Conservation (phyloP, 768 basidiomycete species). For the Tricholoma sp. region DNA sequence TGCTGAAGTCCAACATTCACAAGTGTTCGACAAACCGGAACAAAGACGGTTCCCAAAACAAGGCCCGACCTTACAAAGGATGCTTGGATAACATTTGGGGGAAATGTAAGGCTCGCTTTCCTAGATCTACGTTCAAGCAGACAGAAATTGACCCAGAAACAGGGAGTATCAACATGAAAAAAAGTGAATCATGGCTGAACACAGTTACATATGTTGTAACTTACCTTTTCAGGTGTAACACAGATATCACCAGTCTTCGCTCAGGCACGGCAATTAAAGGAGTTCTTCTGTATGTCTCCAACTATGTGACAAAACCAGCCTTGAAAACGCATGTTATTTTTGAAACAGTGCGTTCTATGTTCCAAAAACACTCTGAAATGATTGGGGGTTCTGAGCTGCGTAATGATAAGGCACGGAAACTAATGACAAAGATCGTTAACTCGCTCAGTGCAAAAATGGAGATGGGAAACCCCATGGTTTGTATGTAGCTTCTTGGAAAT, state of each 20-base stretch:
- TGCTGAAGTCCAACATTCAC: constrained; percentile 26
- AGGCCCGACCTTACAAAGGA: constrained; percentile 6
- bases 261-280: constrained; percentile 27
- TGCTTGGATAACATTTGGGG: constrained; percentile 24
- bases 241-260: constrained; percentile 31
- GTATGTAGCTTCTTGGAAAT: constrained; percentile 27
- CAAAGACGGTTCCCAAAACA: constrained; percentile 7
- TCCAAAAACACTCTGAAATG: constrained; percentile 19
- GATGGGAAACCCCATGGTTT: constrained; percentile 33
- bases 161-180: constrained; percentile 26
- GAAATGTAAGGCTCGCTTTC: constrained; percentile 31
- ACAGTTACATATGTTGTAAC: constrained; percentile 21
- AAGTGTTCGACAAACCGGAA: constrained; percentile 13
- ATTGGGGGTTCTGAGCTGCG: constrained; percentile 6
- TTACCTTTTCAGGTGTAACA: constrained; percentile 32
- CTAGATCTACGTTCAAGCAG: constrained; percentile 15
- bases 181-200: constrained; percentile 33
- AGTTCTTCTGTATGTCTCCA: constrained; percentile 27
- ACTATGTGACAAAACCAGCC: constrained; percentile 37
- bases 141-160: constrained; percentile 21
- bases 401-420: constrained; percentile 6
- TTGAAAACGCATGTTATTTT: constrained; percentile 36
- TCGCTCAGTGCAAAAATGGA: constrained; percentile 27
- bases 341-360: constrained; percentile 21
- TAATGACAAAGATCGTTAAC: constrained; percentile 34